Conservation (phyloP, 768 basidiomycete species). For the Terana coerulea region DNA sequence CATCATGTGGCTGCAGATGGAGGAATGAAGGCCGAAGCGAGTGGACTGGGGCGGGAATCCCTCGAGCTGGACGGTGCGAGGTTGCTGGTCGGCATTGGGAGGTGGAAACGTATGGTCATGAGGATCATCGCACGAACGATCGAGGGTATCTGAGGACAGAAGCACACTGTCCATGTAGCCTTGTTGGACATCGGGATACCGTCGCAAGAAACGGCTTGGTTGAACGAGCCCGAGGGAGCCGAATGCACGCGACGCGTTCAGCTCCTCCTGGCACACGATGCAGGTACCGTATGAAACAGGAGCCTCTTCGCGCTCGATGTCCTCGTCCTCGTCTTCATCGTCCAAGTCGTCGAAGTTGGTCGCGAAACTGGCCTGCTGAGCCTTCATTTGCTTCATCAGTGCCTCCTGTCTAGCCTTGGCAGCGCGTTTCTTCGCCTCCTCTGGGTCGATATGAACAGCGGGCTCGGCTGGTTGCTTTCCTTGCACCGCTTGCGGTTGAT, state of each 20-base stretch:
- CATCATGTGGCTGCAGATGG: constrained; percentile 96
- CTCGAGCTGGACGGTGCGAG: constrained; percentile 52
- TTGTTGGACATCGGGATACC: constrained; percentile 63
- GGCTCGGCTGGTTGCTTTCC: constrained; percentile 40
- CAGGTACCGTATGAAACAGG: constrained; percentile 80
- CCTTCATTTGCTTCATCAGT: constrained; percentile 95
- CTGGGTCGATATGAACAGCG: constrained; percentile 41
- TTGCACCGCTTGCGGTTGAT: constrained; percentile 56
- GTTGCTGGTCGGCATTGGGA: constrained; percentile 44
- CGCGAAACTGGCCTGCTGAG: constrained; percentile 84
- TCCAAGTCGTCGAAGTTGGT: constrained; percentile 73
- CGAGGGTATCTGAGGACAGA: constrained; percentile 58
- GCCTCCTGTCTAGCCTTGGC: constrained; percentile 90
- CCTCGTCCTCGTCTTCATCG: constrained; percentile 66
- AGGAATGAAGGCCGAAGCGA: constrained; percentile 81
- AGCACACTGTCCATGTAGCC: constrained; percentile 71
- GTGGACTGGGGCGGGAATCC: constrained; percentile 69
- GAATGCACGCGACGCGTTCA: constrained; percentile 68
- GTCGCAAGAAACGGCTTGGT: constrained; percentile 79
- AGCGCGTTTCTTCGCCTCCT: constrained; percentile 74
- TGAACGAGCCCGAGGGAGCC: constrained; percentile 86
- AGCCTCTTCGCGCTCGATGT: constrained; percentile 43
- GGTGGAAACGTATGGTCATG: constrained; percentile 46
- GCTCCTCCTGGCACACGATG: constrained; percentile 96
- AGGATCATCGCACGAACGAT: constrained; percentile 37